These are phyloP conservation scores for Penicillium goetzii DNA, from an alignment of 495 filamentous ascomycete species.

Conservation along the genomic window DNA sequence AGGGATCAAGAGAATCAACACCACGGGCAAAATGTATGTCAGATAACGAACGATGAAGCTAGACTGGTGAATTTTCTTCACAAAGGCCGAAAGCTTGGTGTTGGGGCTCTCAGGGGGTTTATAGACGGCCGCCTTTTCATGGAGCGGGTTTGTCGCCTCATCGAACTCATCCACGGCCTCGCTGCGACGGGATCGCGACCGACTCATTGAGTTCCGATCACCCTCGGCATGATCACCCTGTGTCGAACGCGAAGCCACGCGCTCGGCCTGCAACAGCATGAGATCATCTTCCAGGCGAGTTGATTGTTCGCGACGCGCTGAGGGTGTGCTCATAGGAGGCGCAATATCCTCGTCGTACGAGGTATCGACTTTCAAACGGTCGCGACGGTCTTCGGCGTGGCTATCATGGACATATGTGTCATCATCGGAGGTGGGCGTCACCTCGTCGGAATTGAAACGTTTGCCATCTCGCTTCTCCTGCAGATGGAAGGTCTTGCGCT, in stretches of 20 bases:
- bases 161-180: conserved; percentile 85
- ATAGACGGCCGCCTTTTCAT: conserved; percentile 70
- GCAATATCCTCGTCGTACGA: conserved; percentile 30
- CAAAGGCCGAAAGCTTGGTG: conserved; percentile 61
- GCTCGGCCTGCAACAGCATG: conserved; percentile 80
- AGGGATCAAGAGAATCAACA: conserved; percentile 75
- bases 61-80: conserved; percentile 72
- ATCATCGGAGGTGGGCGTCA: conserved; percentile 43
- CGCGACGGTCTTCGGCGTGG: conserved; percentile 23
- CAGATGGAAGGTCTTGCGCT: conserved; percentile 35
- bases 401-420: conserved; percentile 41
- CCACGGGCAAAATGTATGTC: conserved; percentile 80
- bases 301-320: conserved; percentile 65
- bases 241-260: conserved; percentile 62
- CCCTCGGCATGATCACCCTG: conserved; percentile 46
- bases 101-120: conserved; percentile 69
- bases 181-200: conserved; percentile 53
- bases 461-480: conserved; percentile 28
- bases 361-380: conserved; percentile 44
- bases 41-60: conserved; percentile 83
- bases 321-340: conserved; percentile 45
- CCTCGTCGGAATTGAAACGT: conserved; percentile 26
- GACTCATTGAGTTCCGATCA: conserved; percentile 49
- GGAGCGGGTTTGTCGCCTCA: conserved; percentile 70
- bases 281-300: conserved; percentile 82